These are phyloP conservation scores for Coniferiporia weirii DNA, from an alignment of 1,284 basidiomycete species.

Conservation along the genomic window DNA sequence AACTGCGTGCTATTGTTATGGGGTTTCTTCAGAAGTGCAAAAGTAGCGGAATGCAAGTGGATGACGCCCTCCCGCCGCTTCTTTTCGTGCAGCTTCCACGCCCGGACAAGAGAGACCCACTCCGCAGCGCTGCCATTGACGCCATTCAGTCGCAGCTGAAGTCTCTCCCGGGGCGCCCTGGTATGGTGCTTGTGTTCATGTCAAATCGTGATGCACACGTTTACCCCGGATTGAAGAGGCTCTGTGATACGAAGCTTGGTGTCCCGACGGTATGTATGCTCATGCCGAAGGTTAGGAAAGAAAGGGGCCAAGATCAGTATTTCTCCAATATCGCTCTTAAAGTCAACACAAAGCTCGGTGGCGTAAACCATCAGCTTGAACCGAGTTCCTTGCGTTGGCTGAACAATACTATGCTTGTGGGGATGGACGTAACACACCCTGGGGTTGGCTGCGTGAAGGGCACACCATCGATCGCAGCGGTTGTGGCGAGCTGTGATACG, in stretches of 20 bases:
- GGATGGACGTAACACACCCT: slow-evolving; percentile 76
- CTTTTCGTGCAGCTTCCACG: slow-evolving; percentile 56
- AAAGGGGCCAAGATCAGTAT: slow-evolving; percentile 64
- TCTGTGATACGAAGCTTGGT: slow-evolving; percentile 39
- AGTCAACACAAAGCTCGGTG: slow-evolving; percentile 75
- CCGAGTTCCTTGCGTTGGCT: slow-evolving; percentile 55
- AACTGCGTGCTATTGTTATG: slow-evolving; percentile 25
- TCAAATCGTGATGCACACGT: slow-evolving; percentile 5
- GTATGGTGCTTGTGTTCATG: slow-evolving; percentile 14
- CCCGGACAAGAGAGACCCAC: slow-evolving; percentile 25
- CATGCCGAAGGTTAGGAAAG: slow-evolving; percentile 31
- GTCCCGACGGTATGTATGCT: slow-evolving; percentile 25
- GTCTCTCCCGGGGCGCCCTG: slow-evolving; percentile 4
- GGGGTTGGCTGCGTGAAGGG: slow-evolving; percentile 49
- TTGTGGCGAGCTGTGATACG: slow-evolving; percentile 66
- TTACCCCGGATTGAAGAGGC: slow-evolving; percentile 32
- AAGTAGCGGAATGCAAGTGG: slow-evolving; percentile 10
- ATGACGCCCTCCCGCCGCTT: slow-evolving; percentile 52
- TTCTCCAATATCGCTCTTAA: slow-evolving; percentile 65
- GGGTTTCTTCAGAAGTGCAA: slow-evolving; percentile 12
- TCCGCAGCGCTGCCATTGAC: slow-evolving; percentile 6
- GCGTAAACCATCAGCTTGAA: slow-evolving; percentile 67
- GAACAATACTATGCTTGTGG: slow-evolving; percentile 72
- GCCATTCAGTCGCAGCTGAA: slow-evolving; percentile 6
- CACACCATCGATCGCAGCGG: slow-evolving; percentile 71